A percentile compares a stretch with the other conserved stretches of the same genome.
These are phyloP conservation scores for Candida golubevii DNA, from an alignment of 805 yeast species.

Conservation along the genomic window DNA sequence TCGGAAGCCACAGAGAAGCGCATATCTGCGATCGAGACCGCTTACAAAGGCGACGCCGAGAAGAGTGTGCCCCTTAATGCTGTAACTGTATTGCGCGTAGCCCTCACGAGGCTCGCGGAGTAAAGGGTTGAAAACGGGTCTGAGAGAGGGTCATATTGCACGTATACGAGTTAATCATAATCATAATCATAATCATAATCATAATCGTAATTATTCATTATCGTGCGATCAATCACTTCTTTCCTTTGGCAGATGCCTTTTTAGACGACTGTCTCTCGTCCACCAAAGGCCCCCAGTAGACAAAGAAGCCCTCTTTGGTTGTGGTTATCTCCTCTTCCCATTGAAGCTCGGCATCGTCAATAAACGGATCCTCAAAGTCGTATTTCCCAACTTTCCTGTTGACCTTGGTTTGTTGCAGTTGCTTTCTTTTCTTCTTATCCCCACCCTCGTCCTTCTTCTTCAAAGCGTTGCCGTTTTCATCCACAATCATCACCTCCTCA, in stretches of 20 bases:
- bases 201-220: too few relatives aligned
- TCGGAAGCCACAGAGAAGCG: conserved; percentile 14
- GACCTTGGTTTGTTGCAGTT: conserved; percentile 42
- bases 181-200: too few relatives aligned
- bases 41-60: conserved; percentile 15
- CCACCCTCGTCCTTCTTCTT: conserved; percentile 27
- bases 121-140: neutral
- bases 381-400: conserved; percentile 85
- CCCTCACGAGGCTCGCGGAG: conserved; percentile 30
- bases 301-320: conserved; percentile 93
- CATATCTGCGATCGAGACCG: conserved; percentile 18
- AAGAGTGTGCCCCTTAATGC: conserved; percentile 26
- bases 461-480: conserved; percentile 9
- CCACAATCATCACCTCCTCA: conserved; percentile 31
- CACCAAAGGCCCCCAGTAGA: conserved; percentile 86
- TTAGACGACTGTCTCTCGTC: conserved; percentile 41
- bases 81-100: conserved; percentile 29
- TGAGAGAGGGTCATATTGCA: too few relatives aligned
- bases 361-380: conserved; percentile 90
- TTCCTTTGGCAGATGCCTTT: conserved; percentile 25
- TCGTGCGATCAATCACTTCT: conserved; percentile 11
- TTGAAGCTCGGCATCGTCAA: conserved; percentile 86
- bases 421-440: conserved; percentile 42
- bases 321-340: conserved; percentile 94
- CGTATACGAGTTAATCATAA: too few relatives aligned